phyloP scores from a whole-genome alignment of 2,329 filamentous ascomycete species.

The Teratosphaeria destructans region DNA sequence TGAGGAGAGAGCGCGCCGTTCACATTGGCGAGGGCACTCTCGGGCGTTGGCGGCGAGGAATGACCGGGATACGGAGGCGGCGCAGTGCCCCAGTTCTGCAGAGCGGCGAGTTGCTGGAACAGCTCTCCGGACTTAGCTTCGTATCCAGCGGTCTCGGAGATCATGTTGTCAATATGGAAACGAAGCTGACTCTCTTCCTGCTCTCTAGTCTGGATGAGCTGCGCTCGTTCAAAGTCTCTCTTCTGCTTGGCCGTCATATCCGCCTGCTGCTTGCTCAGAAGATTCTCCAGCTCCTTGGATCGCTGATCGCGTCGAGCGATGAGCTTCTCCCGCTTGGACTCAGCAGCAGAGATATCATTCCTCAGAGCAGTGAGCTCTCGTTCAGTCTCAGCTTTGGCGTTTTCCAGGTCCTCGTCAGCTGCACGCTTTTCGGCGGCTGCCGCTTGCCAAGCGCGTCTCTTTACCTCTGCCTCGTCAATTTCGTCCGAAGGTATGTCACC shows the following conservation, averaged over 20 bases:
- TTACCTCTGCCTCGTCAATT: slow-evolving; percentile 44
- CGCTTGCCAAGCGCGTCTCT: slow-evolving; percentile 48
- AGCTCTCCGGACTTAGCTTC: slow-evolving; percentile 31
- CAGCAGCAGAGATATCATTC: slow-evolving; percentile 52
- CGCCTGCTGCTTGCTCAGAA: slow-evolving; percentile 58
- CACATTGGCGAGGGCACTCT: slow-evolving; percentile 47
- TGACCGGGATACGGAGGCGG: slow-evolving; percentile 14
- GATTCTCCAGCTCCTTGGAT: slow-evolving; percentile 59
- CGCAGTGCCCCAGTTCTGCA: slow-evolving; percentile 18
- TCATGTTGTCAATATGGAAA: slow-evolving; percentile 29
- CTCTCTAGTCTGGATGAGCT: slow-evolving; percentile 21
- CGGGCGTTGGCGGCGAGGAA: slow-evolving; percentile 45
- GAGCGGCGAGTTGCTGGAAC: slow-evolving; percentile 26
- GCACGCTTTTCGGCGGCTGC: slow-evolving; percentile 42
- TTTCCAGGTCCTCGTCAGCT: slow-evolving; percentile 48
- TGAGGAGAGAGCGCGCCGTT: slow-evolving; percentile 16
- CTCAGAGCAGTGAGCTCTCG: slow-evolving; percentile 52
- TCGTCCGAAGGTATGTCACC: slow-evolving; percentile 56
- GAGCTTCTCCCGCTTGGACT: slow-evolving; percentile 63
- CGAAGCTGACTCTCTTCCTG: slow-evolving; percentile 30
- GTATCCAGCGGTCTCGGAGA: slow-evolving; percentile 27
- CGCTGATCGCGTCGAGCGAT: slow-evolving; percentile 61
- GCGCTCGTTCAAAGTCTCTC: slow-evolving; percentile 22
- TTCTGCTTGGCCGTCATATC: slow-evolving; percentile 25
- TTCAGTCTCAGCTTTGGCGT: slow-evolving; percentile 52